Base-by-base conservation (phyloP, 176 grass and related monocot species). In the Cenchrus americanus region DNA sequence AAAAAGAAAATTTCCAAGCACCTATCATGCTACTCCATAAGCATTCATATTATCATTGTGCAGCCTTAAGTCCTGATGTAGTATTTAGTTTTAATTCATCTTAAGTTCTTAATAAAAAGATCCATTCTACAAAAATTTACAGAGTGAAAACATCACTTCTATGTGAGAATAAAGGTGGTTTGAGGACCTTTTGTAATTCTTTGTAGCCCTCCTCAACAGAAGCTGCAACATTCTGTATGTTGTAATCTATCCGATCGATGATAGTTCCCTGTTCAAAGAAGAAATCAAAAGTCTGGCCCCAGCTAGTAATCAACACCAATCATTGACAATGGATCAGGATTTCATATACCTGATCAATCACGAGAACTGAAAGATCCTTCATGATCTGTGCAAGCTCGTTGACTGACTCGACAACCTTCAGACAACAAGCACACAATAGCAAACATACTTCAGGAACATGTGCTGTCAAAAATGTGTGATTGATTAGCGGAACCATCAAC, bases 381-480 rank as follows among this genome's bases (percentile, higher is more conserved):
- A 98, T 98, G 84, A 98, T 98, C 83, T 95, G 93, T 77, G 96
- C 96, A 95, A 98, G 96, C 59, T 95, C 96, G 11, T 93, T 91
- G 27, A 98, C 96, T 71, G 96, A 98, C 92, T 98, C 93, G 0
- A 90, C 87, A 91, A 98, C 93, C 96, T 98, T 79, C 84, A 92
- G 77, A 73, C 46, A 77, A 80, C 19, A 93, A 83, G 59, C 23
- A 79, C 41, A 83, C 69, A 42, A 62, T 2, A 64, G 51, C 4
- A 79, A 52, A 69, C 26, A 55, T 3, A 42, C 40, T 78, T 87
- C 7, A 68, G 6, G 3, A 80, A 80, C 14, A 1, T 69, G n/a
- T 46, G 13, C 27, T 30, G 27, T 30, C 27, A 30, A 30, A 30
- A 30, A 2, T 30, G 17, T 34, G 1, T 6, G 69, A 44, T 73